Conservation (phyloP, 768 basidiomycete genomes). For the Xerocomellus chrysenteron region DNA sequence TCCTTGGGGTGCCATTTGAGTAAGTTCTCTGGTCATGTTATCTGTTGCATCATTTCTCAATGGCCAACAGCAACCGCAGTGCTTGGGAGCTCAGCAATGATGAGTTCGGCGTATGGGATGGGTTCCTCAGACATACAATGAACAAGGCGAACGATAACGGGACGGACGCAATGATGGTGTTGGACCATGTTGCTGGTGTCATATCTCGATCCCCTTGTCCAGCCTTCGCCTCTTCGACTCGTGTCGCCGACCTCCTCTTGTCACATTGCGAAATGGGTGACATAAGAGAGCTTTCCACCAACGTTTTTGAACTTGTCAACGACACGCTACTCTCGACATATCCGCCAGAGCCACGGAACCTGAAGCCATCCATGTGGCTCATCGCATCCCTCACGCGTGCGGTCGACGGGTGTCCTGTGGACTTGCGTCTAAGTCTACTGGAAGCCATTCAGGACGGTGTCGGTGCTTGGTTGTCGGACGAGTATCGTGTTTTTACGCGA, state of each 20-base stretch:
- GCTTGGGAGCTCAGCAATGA: conserved; percentile 54
- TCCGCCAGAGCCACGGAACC: conserved; percentile 58
- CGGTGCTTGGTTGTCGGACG: conserved; percentile 64
- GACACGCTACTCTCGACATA: conserved; percentile 61
- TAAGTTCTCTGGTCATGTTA: conserved; percentile 34
- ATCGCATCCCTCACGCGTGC: conserved; percentile 52
- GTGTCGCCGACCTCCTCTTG: conserved; percentile 62
- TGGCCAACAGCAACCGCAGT: conserved; percentile 35
- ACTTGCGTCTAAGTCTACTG: conserved; percentile 45
- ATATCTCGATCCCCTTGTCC: conserved; percentile 43
- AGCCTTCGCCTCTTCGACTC: conserved; percentile 43
- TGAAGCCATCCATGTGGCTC: conserved; percentile 60
- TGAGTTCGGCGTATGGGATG: conserved; percentile 61
- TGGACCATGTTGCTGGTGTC: conserved; percentile 54
- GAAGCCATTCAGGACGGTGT: conserved; percentile 54
- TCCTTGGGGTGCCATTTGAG: conserved; percentile 64
- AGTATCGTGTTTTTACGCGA: conserved; percentile 44
- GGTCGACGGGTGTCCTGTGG: conserved; percentile 55
- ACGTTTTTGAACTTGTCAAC: conserved; percentile 58
- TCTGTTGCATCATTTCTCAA: conserved; percentile 5
- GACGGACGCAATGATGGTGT: conserved; percentile 47
- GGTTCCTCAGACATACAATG: conserved; percentile 49
- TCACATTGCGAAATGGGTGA: conserved; percentile 52
- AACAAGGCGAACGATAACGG: conserved; percentile 63
- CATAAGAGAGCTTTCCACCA: conserved; percentile 50